A percentile compares a stretch with the other conserved stretches of the same genome.
Conservation (phyloP, 164 flowering plant species). For the Dillenia turbinata region DNA sequence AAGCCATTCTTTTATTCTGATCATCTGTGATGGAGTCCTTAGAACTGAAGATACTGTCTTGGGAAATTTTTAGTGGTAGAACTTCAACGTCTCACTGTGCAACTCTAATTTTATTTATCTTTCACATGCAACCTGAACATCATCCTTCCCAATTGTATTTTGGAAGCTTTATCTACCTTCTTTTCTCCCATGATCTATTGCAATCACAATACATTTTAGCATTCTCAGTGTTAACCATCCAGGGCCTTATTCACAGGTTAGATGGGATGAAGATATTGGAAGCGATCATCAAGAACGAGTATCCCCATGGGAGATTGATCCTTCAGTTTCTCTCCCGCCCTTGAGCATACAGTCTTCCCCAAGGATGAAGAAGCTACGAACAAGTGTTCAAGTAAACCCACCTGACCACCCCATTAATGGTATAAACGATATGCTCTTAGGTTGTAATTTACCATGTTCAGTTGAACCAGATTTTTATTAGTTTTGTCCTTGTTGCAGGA, state of each 20-base stretch:
- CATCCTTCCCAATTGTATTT: no score
- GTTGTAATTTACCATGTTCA: not conserved
- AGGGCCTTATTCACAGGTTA: conserved; percentile 41
- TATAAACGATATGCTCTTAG: conserved; percentile 16
- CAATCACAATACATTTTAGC: no score
- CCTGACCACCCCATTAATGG: conserved; percentile 46
- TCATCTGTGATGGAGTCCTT: no score
- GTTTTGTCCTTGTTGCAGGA: conserved; percentile 26
- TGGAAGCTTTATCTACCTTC: no score
- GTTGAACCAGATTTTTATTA: conserved; percentile 2
- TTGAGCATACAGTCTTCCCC: conserved; percentile 66
- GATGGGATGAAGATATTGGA: conserved; percentile 76
- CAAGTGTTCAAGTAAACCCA: conserved; percentile 37
- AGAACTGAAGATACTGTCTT: no score
- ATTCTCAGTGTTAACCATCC: no score
- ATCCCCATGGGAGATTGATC: conserved; percentile 94
- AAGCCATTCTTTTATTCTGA: no score
- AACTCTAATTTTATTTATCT: no score
- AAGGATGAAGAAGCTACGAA: conserved; percentile 68
- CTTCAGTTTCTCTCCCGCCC: conserved; percentile 57
- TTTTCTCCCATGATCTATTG: no score
- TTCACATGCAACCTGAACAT: no score
- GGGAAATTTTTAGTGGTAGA: no score
- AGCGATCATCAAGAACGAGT: conserved; percentile 61
- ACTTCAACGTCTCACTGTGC: no score